Conservation (phyloP, 441 rosid genomes). For the Codiaeum variegatum region DNA sequence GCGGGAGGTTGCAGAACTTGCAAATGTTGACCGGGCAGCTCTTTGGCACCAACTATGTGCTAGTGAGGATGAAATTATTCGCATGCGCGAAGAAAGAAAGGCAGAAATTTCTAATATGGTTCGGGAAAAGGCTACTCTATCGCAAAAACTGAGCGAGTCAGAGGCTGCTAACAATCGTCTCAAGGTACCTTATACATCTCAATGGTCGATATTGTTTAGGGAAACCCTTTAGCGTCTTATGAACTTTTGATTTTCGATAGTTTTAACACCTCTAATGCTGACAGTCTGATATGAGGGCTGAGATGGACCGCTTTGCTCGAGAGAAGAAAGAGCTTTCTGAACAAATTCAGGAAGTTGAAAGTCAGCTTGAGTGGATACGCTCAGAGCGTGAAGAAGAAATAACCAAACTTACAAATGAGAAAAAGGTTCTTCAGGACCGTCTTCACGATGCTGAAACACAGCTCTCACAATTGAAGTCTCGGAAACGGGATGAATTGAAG, state of each 20-base stretch:
- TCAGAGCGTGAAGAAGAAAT: slow-evolving; percentile 89
- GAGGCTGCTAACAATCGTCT: slow-evolving; percentile 70
- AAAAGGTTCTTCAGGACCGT: slow-evolving; percentile 83
- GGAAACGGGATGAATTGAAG: slow-evolving; percentile 96
- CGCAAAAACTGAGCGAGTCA: slow-evolving; percentile 72
- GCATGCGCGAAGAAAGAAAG: slow-evolving; percentile 66
- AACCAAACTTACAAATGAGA: slow-evolving; percentile 65
- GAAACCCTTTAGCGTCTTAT: slow-evolving; percentile 10
- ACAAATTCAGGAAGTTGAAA: slow-evolving; percentile 81
- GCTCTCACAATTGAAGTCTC: slow-evolving; percentile 74
- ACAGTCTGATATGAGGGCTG: slow-evolving; percentile 92
- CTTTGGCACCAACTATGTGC: slow-evolving; percentile 94
- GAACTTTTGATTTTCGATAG: slow-evolving; percentile 15
- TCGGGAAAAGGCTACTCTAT: slow-evolving; percentile 54
- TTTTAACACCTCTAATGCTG: slow-evolving; percentile 30
- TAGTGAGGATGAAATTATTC: slow-evolving; percentile 75
- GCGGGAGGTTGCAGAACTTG: slow-evolving; percentile 87
- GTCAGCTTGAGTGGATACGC: slow-evolving; percentile 97
- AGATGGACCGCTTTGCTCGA: slow-evolving; percentile 72
- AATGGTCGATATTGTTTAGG: slow-evolving; percentile 14
- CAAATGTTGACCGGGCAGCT: slow-evolving; percentile 91
- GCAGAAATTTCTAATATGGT: slow-evolving; percentile 59
- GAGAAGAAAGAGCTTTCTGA: slow-evolving; percentile 87
- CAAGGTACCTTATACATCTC: slow-evolving; percentile 56
- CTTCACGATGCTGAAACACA: slow-evolving; percentile 95